Evolutionary conservation across 352 stramenopile species (phyloP), one percentile per base, ranked within the genome.

Genomic region (Pythium dissimile): DNA sequence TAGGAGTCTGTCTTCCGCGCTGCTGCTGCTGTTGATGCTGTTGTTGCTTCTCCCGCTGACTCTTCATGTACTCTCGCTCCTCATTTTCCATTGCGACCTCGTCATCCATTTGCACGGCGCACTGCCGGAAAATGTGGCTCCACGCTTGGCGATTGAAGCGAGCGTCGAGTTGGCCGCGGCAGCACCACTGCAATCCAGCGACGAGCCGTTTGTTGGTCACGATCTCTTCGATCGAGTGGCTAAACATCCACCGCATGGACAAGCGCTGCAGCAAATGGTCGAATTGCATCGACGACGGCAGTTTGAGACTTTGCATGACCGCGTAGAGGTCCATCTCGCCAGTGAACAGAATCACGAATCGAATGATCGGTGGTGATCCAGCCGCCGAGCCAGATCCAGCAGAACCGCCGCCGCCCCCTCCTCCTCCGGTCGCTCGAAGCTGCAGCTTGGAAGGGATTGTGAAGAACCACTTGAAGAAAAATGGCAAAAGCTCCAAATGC

Each of bases 381-480:
- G 53, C 31, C 1, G 38, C 32, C 1, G 47, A 54, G 2, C 23
- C 31, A n/a, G 61, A 37, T 13, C 60, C 63, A 24, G 49, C 34
- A 20, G 61, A 35, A 18, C 37, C 38, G 37, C 46, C 42, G 37
- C 63, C 59, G 34, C 59, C 55, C 1, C 37, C 38, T 37, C 46
- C 42, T 37, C 63, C 59, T 34, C 59, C 55, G 1, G 70, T 65
- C 15, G 68, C 62, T 1, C 74, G 76, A 15, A 83, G 52, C 47
- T 86, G 79, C 5, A 69, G 48, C 54, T 86, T 86, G 32, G 73
- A 66, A 2, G 77, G 75, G 15, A 84, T 30, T 23, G 75, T 80
- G 47, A 86, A 64, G 41, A 91, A 86, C 72, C 71, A 86, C 30
- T 77, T 84, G 62, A 80, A 71, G 48, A 86, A 84, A 32, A 68